Evolutionary conservation across 495 filamentous ascomycete genomes (phyloP), one percentile per base, ranked within the genome.

Genomic region (Penicillium simplicissimum): DNA sequence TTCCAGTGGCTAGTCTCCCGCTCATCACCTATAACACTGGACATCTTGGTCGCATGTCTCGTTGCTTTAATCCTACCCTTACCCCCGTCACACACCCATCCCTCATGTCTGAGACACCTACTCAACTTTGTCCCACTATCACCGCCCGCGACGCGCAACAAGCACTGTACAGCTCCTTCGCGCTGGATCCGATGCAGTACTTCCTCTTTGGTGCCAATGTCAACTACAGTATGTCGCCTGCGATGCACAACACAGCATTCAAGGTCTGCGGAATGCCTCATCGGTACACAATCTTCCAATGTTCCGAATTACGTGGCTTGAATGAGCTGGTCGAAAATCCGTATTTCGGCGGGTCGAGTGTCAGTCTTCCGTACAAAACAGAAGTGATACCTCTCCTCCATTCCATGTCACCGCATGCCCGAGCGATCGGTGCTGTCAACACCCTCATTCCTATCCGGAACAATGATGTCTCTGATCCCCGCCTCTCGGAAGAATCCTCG

Each of bases 351-450:
- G 90, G 90, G 13, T 86, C 86, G n/a, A 86, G 84, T 64, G 82
- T 94, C 57, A 84, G 86, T 11, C 80, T 89, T 13, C 89, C 90
- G 4, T 92, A 88, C 76, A 92, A 92, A 63, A 86, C 89, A 3
- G 86, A 87, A 69, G 84, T 90, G 36, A 87, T 92, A 61, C 79
- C 83, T 5, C 81, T 87, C 6, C 79, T 91, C 11, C 84, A 90
- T 66, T 83, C 87, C 42, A 84, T 89, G 68, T 90, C 87, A 51
- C 81, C 84, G 52, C 90, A 94, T 61, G 90, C 90, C 8, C 84
- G 83, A 17, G 89, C 87, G 15, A 92, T 94, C 61, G 90, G 90
- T 3, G 88, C 90, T 15, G 84, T 91, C 57, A 93, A 94, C 69
- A 92, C 90, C 0, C 72, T 93, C 10, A 75, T 93, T 19, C 90